These are phyloP conservation scores for Hymenoscyphus repandus DNA, from an alignment of 2,329 filamentous ascomycete genomes.

Conservation along the genomic window DNA sequence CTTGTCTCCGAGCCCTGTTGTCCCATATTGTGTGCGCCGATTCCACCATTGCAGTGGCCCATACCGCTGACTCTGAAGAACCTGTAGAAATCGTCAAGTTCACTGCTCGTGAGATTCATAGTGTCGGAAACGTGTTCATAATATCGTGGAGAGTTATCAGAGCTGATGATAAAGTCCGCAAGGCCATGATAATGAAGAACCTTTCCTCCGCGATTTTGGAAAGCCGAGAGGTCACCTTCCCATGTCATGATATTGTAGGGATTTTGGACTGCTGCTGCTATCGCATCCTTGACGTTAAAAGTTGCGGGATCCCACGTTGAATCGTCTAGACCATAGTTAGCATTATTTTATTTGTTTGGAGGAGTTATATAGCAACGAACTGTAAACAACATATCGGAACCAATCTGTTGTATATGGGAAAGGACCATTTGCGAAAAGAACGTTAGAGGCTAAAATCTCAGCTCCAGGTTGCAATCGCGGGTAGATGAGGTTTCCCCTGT, in stretches of 20 bases:
- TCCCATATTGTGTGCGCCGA: constrained; percentile 36
- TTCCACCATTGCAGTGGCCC: constrained; percentile 44
- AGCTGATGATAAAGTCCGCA: constrained; percentile 32
- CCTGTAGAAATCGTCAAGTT: constrained; percentile 42
- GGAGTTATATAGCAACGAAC: constrained; percentile 3
- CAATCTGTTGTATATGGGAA: constrained; percentile 42
- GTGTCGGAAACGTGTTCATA: constrained; percentile 34
- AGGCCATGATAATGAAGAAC: constrained; percentile 20
- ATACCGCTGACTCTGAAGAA: constrained; percentile 47
- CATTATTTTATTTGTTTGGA: neutral
- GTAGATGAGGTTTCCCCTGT: constrained; percentile 41
- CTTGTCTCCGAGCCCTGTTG: constrained; percentile 21
- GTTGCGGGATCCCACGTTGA: constrained; percentile 35
- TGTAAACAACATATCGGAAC: constrained; percentile 43
- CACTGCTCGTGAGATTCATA: constrained; percentile 32
- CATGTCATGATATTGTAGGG: constrained; percentile 19
- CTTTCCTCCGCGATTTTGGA: constrained; percentile 18
- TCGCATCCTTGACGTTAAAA: constrained; percentile 34
- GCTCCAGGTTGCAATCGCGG: constrained; percentile 33
- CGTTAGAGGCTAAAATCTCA: neutral
- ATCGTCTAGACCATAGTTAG: constrained; percentile 19
- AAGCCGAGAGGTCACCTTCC: constrained; percentile 19
- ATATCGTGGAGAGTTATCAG: constrained; percentile 41
- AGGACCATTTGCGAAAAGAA: constrained; percentile 28
- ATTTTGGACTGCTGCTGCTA: constrained; percentile 16